Evolutionary conservation across 2,329 filamentous ascomycete genomes (phyloP).

Genomic region (Scytalidium lignicola): DNA sequence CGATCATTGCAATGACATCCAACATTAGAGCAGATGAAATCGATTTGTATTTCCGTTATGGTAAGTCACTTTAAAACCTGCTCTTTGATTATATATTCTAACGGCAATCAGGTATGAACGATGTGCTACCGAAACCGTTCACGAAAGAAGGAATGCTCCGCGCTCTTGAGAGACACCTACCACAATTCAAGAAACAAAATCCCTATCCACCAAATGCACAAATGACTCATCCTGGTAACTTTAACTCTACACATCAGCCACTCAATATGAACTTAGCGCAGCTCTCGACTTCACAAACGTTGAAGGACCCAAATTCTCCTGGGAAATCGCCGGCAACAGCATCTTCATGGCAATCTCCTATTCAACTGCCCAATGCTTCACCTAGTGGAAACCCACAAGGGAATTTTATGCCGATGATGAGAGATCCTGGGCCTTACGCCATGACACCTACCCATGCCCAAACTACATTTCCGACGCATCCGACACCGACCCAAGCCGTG

Average conservation of each 20-base stretch:
- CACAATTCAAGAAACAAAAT: conserved; percentile 68
- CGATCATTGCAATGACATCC: conserved; percentile 97
- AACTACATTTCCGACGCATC: not conserved
- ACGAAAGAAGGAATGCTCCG: conserved; percentile 81
- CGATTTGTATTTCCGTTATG: conserved; percentile 93
- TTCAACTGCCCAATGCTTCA: conserved; percentile 23
- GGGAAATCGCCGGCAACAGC: conserved; percentile 27
- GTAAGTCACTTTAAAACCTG: conserved; percentile 47
- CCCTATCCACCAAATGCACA: conserved; percentile 14
- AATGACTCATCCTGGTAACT: conserved; percentile 20
- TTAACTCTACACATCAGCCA: conserved; percentile 17
- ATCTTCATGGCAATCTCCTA: conserved; percentile 27
- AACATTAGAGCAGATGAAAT: conserved; percentile 97
- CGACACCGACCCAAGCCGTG: not conserved
- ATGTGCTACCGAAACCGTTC: conserved; percentile 94
- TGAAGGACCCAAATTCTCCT: conserved; percentile 28
- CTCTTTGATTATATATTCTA: conserved; percentile 13
- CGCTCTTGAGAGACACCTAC: conserved; percentile 83
- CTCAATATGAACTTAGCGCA: conserved; percentile 25
- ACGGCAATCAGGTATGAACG: conserved; percentile 76
- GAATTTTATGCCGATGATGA: conserved; percentile 23
- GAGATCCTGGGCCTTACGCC: conserved; percentile 20
- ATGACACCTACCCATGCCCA: conserved; percentile 24
- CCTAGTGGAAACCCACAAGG: conserved; percentile 17
- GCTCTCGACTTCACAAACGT: conserved; percentile 19